phyloP scores from a whole-genome alignment of 768 basidiomycete genomes.

The Mrakia blollopis region DNA sequence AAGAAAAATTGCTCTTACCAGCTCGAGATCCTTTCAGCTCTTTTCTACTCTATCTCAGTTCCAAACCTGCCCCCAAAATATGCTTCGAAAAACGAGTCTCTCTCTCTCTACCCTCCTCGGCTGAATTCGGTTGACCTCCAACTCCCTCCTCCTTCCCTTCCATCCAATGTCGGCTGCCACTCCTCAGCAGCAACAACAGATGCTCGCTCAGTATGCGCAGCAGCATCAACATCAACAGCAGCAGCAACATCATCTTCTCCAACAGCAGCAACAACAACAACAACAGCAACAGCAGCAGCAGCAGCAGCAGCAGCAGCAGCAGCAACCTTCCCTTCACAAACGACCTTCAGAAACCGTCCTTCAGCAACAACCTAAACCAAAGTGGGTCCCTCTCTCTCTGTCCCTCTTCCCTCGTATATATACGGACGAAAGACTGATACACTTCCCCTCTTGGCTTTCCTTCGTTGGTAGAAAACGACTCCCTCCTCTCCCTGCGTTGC shows the following conservation, averaged over 20 bases:
- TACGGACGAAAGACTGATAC: no score
- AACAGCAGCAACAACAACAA: not conserved
- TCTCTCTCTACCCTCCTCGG: not conserved
- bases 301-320: not conserved
- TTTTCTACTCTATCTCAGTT: no score
- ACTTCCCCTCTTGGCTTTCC: no score
- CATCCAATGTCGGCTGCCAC: not conserved
- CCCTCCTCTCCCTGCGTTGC: slow-evolving; percentile 23
- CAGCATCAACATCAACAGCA: not conserved
- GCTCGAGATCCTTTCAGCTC: no score
- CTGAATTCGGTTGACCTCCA: not conserved
- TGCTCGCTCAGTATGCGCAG: not conserved
- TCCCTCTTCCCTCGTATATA: not conserved
- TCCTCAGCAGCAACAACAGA: not conserved
- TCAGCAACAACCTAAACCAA: not conserved
- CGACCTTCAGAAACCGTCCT: not conserved
- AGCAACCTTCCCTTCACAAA: not conserved
- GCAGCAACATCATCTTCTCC: not conserved
- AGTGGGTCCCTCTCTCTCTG: not conserved
- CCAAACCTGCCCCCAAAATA: no score
- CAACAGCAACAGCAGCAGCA: not conserved
- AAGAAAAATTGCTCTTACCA: no score
- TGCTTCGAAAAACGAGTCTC: no score
- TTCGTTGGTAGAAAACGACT: not conserved
- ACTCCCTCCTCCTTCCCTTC: not conserved